Evolutionary conservation across 176 grass and related monocot genomes (phyloP).

Genomic region (maize (Zea mays)): DNA sequence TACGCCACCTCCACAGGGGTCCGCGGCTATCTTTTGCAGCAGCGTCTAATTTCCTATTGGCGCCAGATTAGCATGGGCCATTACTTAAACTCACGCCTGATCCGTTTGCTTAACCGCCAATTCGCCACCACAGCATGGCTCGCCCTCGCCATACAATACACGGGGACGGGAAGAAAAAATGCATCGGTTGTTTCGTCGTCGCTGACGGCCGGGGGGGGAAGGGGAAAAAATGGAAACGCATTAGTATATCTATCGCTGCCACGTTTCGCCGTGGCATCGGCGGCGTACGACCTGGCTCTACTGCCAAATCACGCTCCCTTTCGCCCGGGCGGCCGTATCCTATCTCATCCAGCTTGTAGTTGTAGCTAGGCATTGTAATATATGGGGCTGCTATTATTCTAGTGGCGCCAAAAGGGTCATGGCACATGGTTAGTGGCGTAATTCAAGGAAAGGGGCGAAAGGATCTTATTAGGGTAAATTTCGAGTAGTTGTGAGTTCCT

Average conservation of each 20-base stretch:
- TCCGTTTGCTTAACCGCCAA: conserved; percentile 33
- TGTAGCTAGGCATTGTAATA: conserved; percentile 29
- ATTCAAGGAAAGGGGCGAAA: conserved; percentile 48
- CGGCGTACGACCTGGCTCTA: conserved; percentile 44
- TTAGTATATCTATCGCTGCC: background rate
- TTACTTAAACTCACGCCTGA: conserved; percentile 31
- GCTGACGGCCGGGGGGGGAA: background rate
- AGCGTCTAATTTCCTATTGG: conserved; percentile 37
- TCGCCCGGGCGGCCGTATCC: conserved; percentile 20
- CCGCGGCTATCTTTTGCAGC: conserved; percentile 31
- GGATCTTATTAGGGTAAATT: conserved; percentile 32
- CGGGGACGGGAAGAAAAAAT: conserved; percentile 18
- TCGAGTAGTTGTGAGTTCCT: conserved; percentile 18
- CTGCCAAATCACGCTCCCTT: conserved; percentile 31
- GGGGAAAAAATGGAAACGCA: background rate
- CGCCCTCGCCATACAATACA: background rate
- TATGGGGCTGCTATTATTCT: background rate
- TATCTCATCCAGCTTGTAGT: background rate
- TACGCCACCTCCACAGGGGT: conserved; percentile 13
- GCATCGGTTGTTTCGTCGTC: background rate
- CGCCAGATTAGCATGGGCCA: conserved; percentile 28
- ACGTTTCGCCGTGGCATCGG: conserved; percentile 56
- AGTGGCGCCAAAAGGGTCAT: conserved; percentile 20
- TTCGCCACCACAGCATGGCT: background rate
- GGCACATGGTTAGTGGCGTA: conserved; percentile 54